Base-by-base conservation (phyloP, 2,329 filamentous ascomycete species). In the Arthrobotrys musiformis region DNA sequence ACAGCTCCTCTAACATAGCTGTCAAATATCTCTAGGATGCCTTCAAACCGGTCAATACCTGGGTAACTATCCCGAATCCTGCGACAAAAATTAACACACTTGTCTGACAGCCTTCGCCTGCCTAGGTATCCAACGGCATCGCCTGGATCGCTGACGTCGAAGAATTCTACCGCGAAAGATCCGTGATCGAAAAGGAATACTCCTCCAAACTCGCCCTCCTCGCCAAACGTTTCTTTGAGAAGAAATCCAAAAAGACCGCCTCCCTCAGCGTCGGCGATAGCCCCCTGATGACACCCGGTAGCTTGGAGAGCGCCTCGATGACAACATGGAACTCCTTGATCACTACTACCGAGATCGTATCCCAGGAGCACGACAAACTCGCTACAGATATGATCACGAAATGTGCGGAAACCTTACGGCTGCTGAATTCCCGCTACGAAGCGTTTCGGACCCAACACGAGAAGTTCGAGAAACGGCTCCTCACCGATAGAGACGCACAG, bases 301-400 rank as follows among this genome's bases (percentile, higher is more conserved):
- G 94, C 35, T 88, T 99, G 64, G 95, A 99, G 84, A 96, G 94
- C 83, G 95, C 95, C 64, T 98, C 94, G 22, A 89, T 99, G 83
- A 98, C 94, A 26, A 99, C 94, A 64, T 99, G 95, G 95, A 91
- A 93, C 11, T 95, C 94, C 2, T 95, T 98, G 84, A 88, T 99
- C 66, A 94, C 89, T 30, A 96, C 94, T 0, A 88, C 98, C 79
- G 96, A 99, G 84, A 89, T 90, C 48, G 90, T 93, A 80, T 95
- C 95, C 44, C 88, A 90, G 79, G 94, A 98, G 84, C 94, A 97
- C 84, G 94, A 97, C 80, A 89, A 90, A 80, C 97, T 92, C 83
- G 91, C 90, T 42, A 90, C 89, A 77, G 92, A 94, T 73, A 87
- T 99, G 77, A 84, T 97, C 67, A 87, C 87, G 40, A 90, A 93